phyloP scores from a whole-genome alignment of 2,329 filamentous ascomycete genomes.

The Pyrenochaeta sp. region DNA sequence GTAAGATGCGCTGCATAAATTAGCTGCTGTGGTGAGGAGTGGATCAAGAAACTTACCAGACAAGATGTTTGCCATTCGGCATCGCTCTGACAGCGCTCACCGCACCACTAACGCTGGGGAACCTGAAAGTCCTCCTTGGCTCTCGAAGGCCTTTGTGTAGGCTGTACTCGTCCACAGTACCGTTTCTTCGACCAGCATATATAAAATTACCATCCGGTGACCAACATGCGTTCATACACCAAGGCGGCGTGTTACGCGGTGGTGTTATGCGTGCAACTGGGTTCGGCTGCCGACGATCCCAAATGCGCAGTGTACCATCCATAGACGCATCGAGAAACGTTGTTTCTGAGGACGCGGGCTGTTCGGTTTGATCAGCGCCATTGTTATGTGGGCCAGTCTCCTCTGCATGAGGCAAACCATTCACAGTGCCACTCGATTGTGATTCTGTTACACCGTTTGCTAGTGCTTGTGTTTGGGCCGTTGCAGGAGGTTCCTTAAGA shows the following conservation, averaged over 20 bases:
- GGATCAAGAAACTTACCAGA: slow-evolving; percentile 69
- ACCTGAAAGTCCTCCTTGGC: slow-evolving; percentile 81
- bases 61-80: slow-evolving; percentile 89
- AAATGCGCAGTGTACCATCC: slow-evolving; percentile 88
- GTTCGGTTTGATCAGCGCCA: slow-evolving; percentile 47
- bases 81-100: slow-evolving; percentile 90
- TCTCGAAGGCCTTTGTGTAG: slow-evolving; percentile 80
- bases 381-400: slow-evolving; percentile 45
- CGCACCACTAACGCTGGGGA: slow-evolving; percentile 86
- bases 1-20: slow-evolving; percentile 74
- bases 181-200: slow-evolving; percentile 89
- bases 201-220: slow-evolving; percentile 94
- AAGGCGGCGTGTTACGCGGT: slow-evolving; percentile 80
- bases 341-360: slow-evolving; percentile 68
- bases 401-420: slow-evolving; percentile 63
- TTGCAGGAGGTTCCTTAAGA: slow-evolving; percentile 27
- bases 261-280: slow-evolving; percentile 83
- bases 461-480: slow-evolving; percentile 20
- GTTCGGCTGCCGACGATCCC: slow-evolving; percentile 81
- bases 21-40: slow-evolving; percentile 9
- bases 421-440: slow-evolving; percentile 34
- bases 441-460: slow-evolving; percentile 31
- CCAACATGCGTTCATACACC: slow-evolving; percentile 99
- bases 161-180: slow-evolving; percentile 93
- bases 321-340: slow-evolving; percentile 90